Evolutionary conservation across 495 filamentous ascomycete species (phyloP).

Genomic region (Aspergillus kassunensis): DNA sequence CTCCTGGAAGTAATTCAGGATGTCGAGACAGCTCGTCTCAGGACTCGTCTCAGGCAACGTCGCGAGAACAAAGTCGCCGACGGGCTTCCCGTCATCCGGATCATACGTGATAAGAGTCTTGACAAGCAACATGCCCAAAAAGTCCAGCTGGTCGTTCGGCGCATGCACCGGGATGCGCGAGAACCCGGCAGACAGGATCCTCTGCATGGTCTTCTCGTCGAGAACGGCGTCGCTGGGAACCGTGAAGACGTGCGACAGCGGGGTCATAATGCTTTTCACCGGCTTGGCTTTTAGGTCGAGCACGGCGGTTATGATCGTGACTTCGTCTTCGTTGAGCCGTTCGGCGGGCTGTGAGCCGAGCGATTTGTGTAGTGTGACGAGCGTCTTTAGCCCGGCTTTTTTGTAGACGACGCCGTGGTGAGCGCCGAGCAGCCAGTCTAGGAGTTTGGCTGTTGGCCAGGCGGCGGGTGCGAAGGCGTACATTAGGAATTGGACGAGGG

Average conservation of each 20-base stretch:
- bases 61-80: conserved; percentile 85
- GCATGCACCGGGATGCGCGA: conserved; percentile 91
- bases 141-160: conserved; percentile 75
- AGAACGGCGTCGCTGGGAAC: conserved; percentile 88
- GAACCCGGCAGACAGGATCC: conserved; percentile 86
- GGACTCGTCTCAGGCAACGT: conserved; percentile 91
- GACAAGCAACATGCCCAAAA: conserved; percentile 94
- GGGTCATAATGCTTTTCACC: conserved; percentile 93
- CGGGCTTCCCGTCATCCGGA: conserved; percentile 79
- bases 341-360: conserved; percentile 75
- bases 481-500: conserved; percentile 83
- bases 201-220: conserved; percentile 87
- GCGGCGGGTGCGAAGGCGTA: conserved; percentile 83
- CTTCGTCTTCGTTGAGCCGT: conserved; percentile 91
- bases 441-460: conserved; percentile 83
- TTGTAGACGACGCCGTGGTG: conserved; percentile 94
- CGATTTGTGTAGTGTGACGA: conserved; percentile 90
- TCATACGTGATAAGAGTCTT: conserved; percentile 99
- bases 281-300: conserved; percentile 94
- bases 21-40: conserved; percentile 93
- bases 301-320: conserved; percentile 97
- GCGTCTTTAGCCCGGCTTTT: conserved; percentile 83
- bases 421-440: conserved; percentile 81
- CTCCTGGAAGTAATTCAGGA: conserved; percentile 99
- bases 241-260: conserved; percentile 92